Conservation (phyloP, 805 yeast species). For the Starmerella davenportii region DNA sequence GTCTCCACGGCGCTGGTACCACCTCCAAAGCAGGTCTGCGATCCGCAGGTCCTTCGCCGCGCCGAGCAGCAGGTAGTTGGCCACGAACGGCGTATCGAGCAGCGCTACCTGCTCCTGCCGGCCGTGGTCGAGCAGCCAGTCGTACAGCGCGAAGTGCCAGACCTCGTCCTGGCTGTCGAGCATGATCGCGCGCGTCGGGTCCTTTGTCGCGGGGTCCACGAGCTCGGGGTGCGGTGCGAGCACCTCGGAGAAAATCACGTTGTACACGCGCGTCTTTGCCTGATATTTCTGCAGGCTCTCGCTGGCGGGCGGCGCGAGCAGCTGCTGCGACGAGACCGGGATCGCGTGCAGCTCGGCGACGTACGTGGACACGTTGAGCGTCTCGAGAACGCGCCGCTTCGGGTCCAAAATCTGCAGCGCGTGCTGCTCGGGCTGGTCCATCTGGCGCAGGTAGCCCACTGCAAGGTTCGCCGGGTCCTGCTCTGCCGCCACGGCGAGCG, state of each 20-base stretch:
- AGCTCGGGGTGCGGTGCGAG: conserved; percentile 45
- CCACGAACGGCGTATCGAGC: conserved; percentile 62
- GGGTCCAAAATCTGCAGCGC: conserved; percentile 1
- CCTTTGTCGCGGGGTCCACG: conserved; percentile 32
- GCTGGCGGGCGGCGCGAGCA: neutral
- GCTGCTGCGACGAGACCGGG: neutral
- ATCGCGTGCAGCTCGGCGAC: neutral
- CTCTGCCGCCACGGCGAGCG: conserved; percentile 56
- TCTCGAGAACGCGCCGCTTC: neutral
- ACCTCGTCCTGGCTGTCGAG: conserved; percentile 57
- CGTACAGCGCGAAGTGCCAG: conserved; percentile 85
- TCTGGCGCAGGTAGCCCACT: conserved; percentile 33
- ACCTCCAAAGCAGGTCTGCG: conserved; percentile 75
- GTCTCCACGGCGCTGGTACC: conserved; percentile 64
- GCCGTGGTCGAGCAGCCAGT: conserved; percentile 73
- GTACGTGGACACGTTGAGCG: neutral
- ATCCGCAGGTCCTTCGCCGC: conserved; percentile 40
- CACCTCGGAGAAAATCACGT: conserved; percentile 48
- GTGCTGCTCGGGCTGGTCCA: conserved; percentile 24
- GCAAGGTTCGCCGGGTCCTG: conserved; percentile 46
- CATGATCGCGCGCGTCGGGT: conserved; percentile 51
- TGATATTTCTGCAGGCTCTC: conserved; percentile 28
- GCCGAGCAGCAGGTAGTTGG: conserved; percentile 46
- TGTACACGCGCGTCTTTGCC: conserved; percentile 43
- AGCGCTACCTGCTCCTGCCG: conserved; percentile 59